These are phyloP conservation scores for Sugiyamaella smithiae DNA, from an alignment of 805 yeast genomes.

Conservation along the genomic window DNA sequence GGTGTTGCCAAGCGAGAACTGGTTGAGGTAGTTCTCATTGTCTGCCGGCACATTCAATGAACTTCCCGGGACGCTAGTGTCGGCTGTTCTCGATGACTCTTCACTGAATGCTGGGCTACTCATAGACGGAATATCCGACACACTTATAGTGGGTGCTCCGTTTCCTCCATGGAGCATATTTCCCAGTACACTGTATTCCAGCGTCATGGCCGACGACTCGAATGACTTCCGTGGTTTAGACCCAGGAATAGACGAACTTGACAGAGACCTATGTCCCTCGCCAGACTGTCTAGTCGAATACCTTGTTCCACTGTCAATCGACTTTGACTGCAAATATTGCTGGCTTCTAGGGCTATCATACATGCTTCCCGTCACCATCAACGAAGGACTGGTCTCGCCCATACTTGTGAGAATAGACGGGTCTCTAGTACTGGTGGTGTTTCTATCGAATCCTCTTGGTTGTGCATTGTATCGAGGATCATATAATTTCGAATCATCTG, in stretches of 20 bases:
- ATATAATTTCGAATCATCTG: constrained; percentile 12
- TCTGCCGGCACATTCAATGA: background rate
- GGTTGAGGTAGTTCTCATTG: constrained; percentile 15
- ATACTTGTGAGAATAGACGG: no score
- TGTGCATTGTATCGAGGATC: constrained; percentile 13
- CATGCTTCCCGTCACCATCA: background rate
- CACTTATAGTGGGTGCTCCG: background rate
- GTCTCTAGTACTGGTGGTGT: no score
- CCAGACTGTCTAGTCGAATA: background rate
- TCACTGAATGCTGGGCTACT: constrained; percentile 23
- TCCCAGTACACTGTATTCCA: constrained; percentile 36
- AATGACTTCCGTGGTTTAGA: constrained; percentile 14
- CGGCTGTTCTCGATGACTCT: constrained; percentile 13
- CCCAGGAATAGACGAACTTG: background rate
- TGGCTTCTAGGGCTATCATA: background rate
- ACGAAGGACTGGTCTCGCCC: background rate
- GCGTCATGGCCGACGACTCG: constrained; percentile 35
- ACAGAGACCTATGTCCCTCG: background rate
- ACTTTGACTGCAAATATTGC: background rate
- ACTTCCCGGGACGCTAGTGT: background rate
- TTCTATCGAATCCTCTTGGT: no score
- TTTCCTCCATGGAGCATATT: constrained; percentile 29
- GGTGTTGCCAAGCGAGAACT: constrained; percentile 18
- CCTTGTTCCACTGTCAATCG: background rate
- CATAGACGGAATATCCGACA: background rate